These are phyloP conservation scores for Helotiales sp. DNA, from an alignment of 2,329 filamentous ascomycete species.

Conservation along the genomic window DNA sequence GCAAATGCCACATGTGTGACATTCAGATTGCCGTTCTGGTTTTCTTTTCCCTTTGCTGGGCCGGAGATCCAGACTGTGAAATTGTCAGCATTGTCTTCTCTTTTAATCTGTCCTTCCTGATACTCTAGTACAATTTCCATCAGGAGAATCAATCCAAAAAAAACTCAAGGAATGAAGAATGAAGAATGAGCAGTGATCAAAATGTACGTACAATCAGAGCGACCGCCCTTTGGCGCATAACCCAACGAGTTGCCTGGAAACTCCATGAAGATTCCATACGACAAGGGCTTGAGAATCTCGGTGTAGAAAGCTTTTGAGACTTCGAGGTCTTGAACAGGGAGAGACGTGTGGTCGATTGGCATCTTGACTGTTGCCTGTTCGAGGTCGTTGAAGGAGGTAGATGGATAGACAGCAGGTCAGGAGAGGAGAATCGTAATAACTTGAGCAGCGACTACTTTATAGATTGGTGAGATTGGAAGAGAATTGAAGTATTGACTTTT, in stretches of 20 bases:
- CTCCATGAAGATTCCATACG: constrained; percentile 3
- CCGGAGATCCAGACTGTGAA: constrained; percentile 1
- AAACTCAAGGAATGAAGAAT: no score
- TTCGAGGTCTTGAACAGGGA: background rate
- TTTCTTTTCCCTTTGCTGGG: background rate
- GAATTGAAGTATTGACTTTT: background rate
- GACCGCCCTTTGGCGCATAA: background rate
- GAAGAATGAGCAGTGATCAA: background rate
- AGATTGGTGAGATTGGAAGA: background rate
- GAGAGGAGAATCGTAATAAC: background rate
- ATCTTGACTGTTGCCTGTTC: background rate
- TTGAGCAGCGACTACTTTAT: background rate
- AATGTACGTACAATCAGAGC: constrained; percentile 2
- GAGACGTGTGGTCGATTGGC: constrained; percentile 14
- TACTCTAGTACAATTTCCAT: no score
- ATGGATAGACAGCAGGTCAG: background rate
- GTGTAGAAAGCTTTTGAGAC: constrained; percentile 7
- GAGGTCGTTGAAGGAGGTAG: background rate
- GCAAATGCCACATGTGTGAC: constrained; percentile 2
- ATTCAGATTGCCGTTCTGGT: constrained; percentile 6
- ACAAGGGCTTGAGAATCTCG: background rate
- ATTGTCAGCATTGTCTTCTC: background rate
- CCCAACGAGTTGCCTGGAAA: background rate
- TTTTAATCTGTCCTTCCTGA: background rate
- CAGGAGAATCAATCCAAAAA: no score